phyloP scores from a whole-genome alignment of 2,329 filamentous ascomycete genomes.

The Hymenoscyphus fructigenus region DNA sequence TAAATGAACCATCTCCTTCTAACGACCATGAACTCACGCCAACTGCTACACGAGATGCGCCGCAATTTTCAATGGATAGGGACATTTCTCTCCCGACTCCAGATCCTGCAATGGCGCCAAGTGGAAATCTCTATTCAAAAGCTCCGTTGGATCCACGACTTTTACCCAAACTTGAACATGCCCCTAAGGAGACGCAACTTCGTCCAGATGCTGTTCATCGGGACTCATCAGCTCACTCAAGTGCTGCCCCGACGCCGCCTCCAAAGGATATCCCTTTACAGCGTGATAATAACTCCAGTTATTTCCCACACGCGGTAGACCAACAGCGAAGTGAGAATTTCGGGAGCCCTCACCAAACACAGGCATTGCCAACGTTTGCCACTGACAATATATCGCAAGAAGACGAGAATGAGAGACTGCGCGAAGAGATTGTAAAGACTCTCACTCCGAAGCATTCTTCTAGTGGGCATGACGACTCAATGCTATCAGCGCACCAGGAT shows the following conservation, averaged over 20 bases:
- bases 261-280: slow-evolving; percentile 42
- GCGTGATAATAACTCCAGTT: slow-evolving; percentile 14
- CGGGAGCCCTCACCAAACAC: slow-evolving; percentile 15
- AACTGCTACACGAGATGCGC: slow-evolving; percentile 22
- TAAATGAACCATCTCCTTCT: slow-evolving; percentile 9
- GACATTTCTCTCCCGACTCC: slow-evolving; percentile 25
- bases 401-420: slow-evolving; percentile 68
- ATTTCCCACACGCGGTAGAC: slow-evolving; percentile 19
- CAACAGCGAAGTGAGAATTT: slow-evolving; percentile 13
- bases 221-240: slow-evolving; percentile 37
- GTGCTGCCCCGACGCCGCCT: slow-evolving; percentile 45
- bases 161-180: slow-evolving; percentile 25
- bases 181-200: slow-evolving; percentile 25
- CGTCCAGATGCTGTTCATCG: slow-evolving; percentile 29
- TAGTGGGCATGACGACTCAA: slow-evolving; percentile 17
- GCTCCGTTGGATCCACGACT: slow-evolving; percentile 28
- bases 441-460: slow-evolving; percentile 51
- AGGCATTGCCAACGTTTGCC: slow-evolving; percentile 13
- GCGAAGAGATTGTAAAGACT: slow-evolving; percentile 73
- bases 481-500: slow-evolving; percentile 11
- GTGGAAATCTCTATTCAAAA: slow-evolving; percentile 28
- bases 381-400: slow-evolving; percentile 29
- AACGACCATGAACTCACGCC: slow-evolving; percentile 29
- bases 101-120: slow-evolving; percentile 27
- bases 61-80: not conserved